Evolutionary conservation across 768 basidiomycete genomes (phyloP), one percentile per base, ranked within the genome.

Genomic region (Phlebiopsis gigantea): DNA sequence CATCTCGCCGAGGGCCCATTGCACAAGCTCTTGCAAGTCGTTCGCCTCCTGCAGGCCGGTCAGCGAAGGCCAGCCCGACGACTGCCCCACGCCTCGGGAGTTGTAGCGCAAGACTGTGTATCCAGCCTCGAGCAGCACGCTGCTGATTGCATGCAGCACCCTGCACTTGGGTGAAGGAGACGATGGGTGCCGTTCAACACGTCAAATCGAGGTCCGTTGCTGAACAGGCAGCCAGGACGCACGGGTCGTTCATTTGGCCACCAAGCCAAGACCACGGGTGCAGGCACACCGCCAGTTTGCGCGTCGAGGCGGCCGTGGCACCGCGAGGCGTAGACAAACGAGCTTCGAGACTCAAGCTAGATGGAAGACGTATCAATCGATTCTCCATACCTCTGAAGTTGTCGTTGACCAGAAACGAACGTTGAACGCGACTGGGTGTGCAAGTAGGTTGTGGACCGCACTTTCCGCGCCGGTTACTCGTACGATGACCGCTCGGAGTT

Each of bases 241-340:
- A 92, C 90, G 85, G 80, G 63, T 93, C 89, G 60, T 83, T 67
- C 82, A 85, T 88, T 50, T 72, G 76, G 15, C 90, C 90, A 1
- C 90, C 90, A 0, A 92, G 76, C 79, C 89, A 83, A n/a, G 87
- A 84, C 90, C 90, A 93, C 5, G 91, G 91, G 62, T 93, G 90
- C 10, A 88, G 72, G 62, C 84, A 84, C n/a, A 93, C 70, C 0
- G 84, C 89, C 5, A 87, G 67, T 59, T 80, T 84, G 26, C 69
- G 75, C 10, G 34, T 5, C 7, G 44, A 26, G n/a, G 28, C 25
- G 8, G 34, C 8, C 7, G 31, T 39, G 34, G 12, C 12, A 39
- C 34, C 34, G 12, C 17, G 12, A 3, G 34, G 34, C 34, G 34
- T 39, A 2, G 34, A 39, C 12, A 39, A 39, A 9, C 2, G 2